Evolutionary conservation across 1,284 basidiomycete genomes (phyloP), one percentile per base, ranked within the genome.

Genomic region (Rhizoctonia solani): DNA sequence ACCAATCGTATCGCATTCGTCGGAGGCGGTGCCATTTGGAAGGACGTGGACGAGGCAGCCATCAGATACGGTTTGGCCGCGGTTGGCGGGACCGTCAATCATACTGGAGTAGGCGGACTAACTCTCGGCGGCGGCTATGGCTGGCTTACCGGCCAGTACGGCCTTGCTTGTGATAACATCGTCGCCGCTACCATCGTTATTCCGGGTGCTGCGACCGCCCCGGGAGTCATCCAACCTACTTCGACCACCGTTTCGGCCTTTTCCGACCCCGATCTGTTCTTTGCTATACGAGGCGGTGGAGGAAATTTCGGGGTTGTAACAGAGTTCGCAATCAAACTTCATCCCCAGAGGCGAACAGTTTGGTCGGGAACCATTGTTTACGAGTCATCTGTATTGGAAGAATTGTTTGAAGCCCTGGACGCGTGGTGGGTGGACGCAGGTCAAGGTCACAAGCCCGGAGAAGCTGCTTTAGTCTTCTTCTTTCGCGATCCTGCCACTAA

Each of bases 121-220:
- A 69, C 71, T 1, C 63, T 76, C 6, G 76, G 75, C 9, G 76
- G 76, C 14, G 76, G 76, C 27, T 74, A 71, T 37, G 76, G 76
- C 0, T 73, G 54, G 66, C 69, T 74, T 1, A 71, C 72, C 4
- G 69, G 74, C 1, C 65, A 71, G 4, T 73, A 73, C 69, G 76
- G 76, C 4, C 71, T 74, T 53, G 69, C 73, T 2, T 52, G 75
- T 39, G 76, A 77, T 42, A 71, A 74, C 46, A 71, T 77, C 46
- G 52, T 81, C 30, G 58, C 58, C 13, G 58, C 58, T n/a, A 63
- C 58, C 4, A 41, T 63, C 13, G 34, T 63, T 1, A 63, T 54
- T 25, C 66, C 66, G 3, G 53, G 69, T 23, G 69, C 59, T 9
- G 14, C 46, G 16, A 27, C 25, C 4, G 13, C 2, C n/a, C 13